Evolutionary conservation across 2,329 filamentous ascomycete species (phyloP), one percentile per base, ranked within the genome.

Genomic region (Nannizzia gypsea): DNA sequence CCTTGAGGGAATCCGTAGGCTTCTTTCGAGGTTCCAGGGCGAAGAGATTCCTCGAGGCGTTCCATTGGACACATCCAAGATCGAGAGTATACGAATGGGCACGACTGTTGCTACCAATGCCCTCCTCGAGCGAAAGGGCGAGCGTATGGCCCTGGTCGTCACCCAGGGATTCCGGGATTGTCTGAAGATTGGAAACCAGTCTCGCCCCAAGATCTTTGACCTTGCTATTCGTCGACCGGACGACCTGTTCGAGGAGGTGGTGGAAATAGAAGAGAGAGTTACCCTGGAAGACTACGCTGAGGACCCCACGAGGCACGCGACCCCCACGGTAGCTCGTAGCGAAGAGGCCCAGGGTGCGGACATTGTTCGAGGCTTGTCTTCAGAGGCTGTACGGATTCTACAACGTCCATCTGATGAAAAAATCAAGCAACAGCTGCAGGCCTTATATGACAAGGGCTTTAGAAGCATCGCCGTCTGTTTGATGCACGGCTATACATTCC

Each of bases 51-150:
- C 89, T 2, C 84, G 90, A 55, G 90, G 89, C 26, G 79, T 90
- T 70, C 78, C 87, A 0, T 77, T 96, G 6, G 90, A 96, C 71
- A 96, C 90, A 0, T 83, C 84, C 17, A 76, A 85, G 68, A 95
- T 96, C 66, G 89, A 93, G 66, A 90, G 88, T 59, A 96, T 96
- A 70, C 86, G 91, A 55, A 96, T 96, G 91, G 91, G 91, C 50
- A 96, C 91, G 1, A 96, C 91, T 0, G 90, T 96, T 11, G 91
- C 91, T 8, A 96, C 91, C 0, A 96, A 96, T 72, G 91, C 91
- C 0, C 75, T 96, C 60, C 79, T 96, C 1, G 91, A 96, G 73
- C 80, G 91, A 61, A 96, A 96, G 73, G 91, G 91, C 55, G 90
- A 95, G 75, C 84, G 83, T 66, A 92, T 93, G 69, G 90, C 89